These are phyloP conservation scores for Botrytis paeoniae DNA, from an alignment of 2,329 filamentous ascomycete species.

Conservation along the genomic window DNA sequence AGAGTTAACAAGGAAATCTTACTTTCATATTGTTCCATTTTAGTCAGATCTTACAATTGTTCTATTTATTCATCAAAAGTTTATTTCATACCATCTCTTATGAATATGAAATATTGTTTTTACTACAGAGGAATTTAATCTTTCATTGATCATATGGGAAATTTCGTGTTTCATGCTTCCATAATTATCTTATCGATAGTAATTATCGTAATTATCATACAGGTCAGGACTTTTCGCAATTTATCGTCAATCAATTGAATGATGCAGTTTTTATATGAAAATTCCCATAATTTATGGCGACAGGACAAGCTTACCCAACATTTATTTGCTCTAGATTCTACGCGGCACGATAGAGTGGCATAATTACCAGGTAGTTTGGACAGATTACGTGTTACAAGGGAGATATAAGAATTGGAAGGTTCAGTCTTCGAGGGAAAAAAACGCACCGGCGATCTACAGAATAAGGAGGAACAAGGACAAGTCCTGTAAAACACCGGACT, in stretches of 20 bases:
- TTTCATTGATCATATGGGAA: background rate
- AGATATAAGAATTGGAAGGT: background rate
- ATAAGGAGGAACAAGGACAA: background rate
- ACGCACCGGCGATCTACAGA: slow-evolving; percentile 2
- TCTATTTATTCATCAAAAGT: background rate
- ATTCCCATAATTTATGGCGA: background rate
- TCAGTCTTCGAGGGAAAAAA: background rate
- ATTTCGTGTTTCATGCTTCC: background rate
- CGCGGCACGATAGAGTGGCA: background rate
- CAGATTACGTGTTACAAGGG: background rate
- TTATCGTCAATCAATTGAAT: background rate
- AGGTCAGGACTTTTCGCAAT: background rate
- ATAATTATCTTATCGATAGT: background rate
- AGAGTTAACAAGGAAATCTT: background rate
- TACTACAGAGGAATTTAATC: background rate
- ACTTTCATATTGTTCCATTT: slow-evolving; percentile 8
- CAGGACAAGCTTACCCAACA: background rate
- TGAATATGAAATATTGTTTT: background rate
- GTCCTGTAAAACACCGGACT: slow-evolving; percentile 8
- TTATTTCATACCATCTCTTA: background rate
- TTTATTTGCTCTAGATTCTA: background rate
- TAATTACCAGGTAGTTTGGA: background rate
- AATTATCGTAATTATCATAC: background rate
- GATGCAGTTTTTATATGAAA: background rate
- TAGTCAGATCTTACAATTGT: background rate